Percentiles rank a stretch among this genome's conserved stretches.
Evolutionary conservation across 2,329 filamentous ascomycete genomes (phyloP).

Genomic region (Colletotrichum spaethianum): DNA sequence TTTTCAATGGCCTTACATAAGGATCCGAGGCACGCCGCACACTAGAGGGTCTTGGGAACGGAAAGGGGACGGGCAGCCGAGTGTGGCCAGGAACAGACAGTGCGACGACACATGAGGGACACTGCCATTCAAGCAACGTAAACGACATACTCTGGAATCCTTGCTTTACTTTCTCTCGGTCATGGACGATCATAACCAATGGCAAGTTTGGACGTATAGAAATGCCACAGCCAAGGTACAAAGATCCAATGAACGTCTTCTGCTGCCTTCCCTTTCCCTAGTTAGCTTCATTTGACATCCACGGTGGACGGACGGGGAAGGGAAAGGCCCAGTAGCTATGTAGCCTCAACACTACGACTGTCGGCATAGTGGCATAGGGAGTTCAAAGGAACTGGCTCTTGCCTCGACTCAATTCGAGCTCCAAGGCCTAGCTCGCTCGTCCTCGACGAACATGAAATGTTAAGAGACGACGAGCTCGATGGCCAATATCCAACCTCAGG

Average conservation of each 20-base stretch:
- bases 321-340: background rate
- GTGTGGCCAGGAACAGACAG: background rate
- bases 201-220: too few species aligned
- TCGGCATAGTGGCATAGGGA: background rate
- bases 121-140: background rate
- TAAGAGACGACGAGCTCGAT: background rate
- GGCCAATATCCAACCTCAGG: background rate
- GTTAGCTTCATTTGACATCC: slow-evolving; percentile 1
- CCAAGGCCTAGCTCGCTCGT: background rate
- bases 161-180: too few species aligned
- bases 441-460: background rate
- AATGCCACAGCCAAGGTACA: background rate
- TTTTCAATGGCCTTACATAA: background rate
- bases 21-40: background rate
- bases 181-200: too few species aligned
- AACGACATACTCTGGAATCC: background rate
- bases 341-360: background rate
- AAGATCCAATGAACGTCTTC: background rate
- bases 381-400: background rate
- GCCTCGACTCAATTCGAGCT: background rate
- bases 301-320: background rate
- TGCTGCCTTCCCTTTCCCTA: background rate
- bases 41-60: background rate
- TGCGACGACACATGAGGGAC: background rate
- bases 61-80: background rate